These are phyloP conservation scores for Nicotiana undulata DNA, from an alignment of 257 asterid species.

Conservation along the genomic window DNA sequence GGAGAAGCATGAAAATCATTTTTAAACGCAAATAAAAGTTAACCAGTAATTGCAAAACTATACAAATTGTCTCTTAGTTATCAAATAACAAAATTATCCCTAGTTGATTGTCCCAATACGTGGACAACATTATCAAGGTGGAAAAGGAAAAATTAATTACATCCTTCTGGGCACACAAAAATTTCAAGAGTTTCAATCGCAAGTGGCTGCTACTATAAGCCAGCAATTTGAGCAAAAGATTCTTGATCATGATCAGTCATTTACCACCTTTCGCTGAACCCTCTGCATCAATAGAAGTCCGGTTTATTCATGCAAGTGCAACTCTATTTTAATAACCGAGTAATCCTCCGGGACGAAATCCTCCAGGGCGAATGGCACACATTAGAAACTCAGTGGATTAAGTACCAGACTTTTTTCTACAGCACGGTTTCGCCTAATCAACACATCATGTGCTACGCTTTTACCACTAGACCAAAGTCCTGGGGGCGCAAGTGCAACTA, in stretches of 20 bases:
- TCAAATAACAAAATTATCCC: not conserved
- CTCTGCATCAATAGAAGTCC: not conserved
- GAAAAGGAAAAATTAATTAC: not conserved
- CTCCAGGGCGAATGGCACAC: too few relatives aligned
- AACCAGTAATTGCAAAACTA: not conserved
- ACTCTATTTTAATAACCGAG: not conserved
- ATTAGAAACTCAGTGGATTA: too few relatives aligned
- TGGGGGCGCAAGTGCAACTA: too few relatives aligned
- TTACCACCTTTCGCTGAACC: not conserved
- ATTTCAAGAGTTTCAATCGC: not conserved
- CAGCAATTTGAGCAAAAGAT: not conserved
- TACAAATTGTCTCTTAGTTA: not conserved
- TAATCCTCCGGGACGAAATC: too few relatives aligned
- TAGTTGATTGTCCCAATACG: not conserved
- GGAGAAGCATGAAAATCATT: not conserved
- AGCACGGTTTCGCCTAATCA: too few relatives aligned
- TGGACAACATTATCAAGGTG: not conserved
- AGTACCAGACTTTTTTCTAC: too few relatives aligned
- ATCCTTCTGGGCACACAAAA: not conserved
- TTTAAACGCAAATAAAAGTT: not conserved
- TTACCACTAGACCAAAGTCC: too few relatives aligned
- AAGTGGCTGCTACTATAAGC: not conserved
- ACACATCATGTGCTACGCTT: too few relatives aligned
- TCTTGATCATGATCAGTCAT: not conserved
- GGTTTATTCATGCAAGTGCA: not conserved